Conservation (phyloP, 1,139 yeast genomes). For the Pichia sp. region DNA sequence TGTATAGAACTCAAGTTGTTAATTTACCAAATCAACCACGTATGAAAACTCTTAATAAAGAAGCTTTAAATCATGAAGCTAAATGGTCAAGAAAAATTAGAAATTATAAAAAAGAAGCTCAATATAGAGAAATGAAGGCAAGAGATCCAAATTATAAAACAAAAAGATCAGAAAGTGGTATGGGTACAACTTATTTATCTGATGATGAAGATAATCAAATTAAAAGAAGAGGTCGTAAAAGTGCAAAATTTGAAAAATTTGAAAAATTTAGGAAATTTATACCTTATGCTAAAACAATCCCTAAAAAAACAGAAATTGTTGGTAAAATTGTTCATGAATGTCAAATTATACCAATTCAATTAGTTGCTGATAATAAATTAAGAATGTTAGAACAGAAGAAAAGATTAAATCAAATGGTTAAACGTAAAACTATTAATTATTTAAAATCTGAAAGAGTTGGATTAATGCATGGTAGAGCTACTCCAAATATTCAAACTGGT, state of each 20-base stretch:
- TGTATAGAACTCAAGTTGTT: constrained; percentile 46
- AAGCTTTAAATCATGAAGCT: constrained; percentile 31
- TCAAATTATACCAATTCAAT: constrained; percentile 72
- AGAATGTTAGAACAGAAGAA: constrained; percentile 43
- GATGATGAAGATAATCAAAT: constrained; percentile 6
- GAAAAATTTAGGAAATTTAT: constrained; percentile 33
- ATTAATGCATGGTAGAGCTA: constrained; percentile 76
- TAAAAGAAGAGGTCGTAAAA: constrained; percentile 7
- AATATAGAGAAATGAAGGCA: constrained; percentile 29
- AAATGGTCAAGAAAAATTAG: constrained; percentile 26
- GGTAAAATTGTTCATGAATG: constrained; percentile 95
- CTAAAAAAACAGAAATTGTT: constrained; percentile 75
- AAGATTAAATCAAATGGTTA: constrained; percentile 32
- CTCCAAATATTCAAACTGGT: constrained; percentile 68
- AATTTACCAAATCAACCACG: constrained; percentile 46
- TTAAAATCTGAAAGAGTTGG: constrained; percentile 62
- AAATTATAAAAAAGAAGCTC: constrained; percentile 31
- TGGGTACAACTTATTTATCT: constrained; percentile 21
- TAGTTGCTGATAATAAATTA: constrained; percentile 65
- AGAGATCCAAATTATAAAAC: constrained; percentile 15
- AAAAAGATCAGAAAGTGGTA: constrained; percentile 24
- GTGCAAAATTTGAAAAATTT: constrained; percentile 12
- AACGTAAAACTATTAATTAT: constrained; percentile 36
- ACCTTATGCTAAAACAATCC: constrained; percentile 75
- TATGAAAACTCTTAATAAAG: constrained; percentile 36